These are phyloP conservation scores for Candida tallmaniae DNA, from an alignment of 805 yeast species.

Conservation along the genomic window DNA sequence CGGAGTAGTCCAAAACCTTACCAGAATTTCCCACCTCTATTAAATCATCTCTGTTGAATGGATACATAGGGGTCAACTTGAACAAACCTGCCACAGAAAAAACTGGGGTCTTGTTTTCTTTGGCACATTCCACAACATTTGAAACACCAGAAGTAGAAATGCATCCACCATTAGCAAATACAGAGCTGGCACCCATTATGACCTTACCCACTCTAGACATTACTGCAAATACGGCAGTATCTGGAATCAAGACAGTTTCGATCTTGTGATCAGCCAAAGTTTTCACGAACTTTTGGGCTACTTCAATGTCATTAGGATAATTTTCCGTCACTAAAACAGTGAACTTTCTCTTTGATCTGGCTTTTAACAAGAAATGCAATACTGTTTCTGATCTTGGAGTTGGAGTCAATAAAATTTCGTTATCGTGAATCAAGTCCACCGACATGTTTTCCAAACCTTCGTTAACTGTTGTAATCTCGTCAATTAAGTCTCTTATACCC, in stretches of 20 bases:
- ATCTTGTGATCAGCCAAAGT: slow-evolving; percentile 79
- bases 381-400: slow-evolving; percentile 92
- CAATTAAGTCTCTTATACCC: slow-evolving; percentile 87
- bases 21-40: slow-evolving; percentile 93
- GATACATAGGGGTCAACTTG: slow-evolving; percentile 89
- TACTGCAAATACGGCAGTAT: slow-evolving; percentile 86
- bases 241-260: slow-evolving; percentile 89
- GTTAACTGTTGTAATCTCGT: slow-evolving; percentile 83
- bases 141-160: slow-evolving; percentile 87
- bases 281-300: slow-evolving; percentile 76
- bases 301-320: slow-evolving; percentile 80
- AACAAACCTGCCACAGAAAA: slow-evolving; percentile 92
- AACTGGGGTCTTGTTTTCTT: slow-evolving; percentile 93
- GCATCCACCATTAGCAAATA: slow-evolving; percentile 95
- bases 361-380: slow-evolving; percentile 76
- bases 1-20: slow-evolving; percentile 75
- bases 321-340: slow-evolving; percentile 89
- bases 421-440: slow-evolving; percentile 90
- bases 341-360: slow-evolving; percentile 84
- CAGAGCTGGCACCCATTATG: slow-evolving; percentile 85
- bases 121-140: slow-evolving; percentile 92
- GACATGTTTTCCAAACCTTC: slow-evolving; percentile 91
- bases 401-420: slow-evolving; percentile 82
- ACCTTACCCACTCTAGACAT: slow-evolving; percentile 98
- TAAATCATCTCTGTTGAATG: slow-evolving; percentile 76